Evolutionary conservation across 495 filamentous ascomycete genomes (phyloP).

Genomic region (Aspergillus coremiiformis): DNA sequence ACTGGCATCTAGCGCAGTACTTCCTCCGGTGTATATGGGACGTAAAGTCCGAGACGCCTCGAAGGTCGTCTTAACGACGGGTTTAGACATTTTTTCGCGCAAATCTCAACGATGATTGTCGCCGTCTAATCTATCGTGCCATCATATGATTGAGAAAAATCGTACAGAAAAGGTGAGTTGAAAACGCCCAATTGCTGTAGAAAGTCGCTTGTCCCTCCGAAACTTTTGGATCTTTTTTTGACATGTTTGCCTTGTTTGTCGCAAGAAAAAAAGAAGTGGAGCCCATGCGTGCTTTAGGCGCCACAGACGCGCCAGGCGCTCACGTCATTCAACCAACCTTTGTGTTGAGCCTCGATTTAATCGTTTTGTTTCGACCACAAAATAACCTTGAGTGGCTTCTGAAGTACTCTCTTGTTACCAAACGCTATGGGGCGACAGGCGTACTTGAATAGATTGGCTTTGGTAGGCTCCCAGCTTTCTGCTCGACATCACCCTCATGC

Average conservation of each 20-base stretch:
- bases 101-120: constrained; percentile 3
- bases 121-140: constrained; percentile 15
- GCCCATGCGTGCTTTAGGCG: constrained; percentile 22
- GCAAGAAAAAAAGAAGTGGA: constrained; percentile 16
- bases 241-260: constrained; percentile 35
- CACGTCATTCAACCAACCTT: background rate
- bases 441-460: constrained; percentile 45
- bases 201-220: constrained; percentile 10
- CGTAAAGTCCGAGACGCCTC: constrained; percentile 72
- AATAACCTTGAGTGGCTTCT: background rate
- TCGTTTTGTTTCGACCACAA: background rate
- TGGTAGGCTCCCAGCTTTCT: constrained; percentile 36
- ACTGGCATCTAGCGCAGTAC: constrained; percentile 71
- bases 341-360: background rate
- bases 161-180: background rate
- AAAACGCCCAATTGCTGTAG: constrained; percentile 1
- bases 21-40: constrained; percentile 89
- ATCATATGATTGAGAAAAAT: constrained; percentile 11
- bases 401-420: background rate
- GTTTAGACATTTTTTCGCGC: constrained; percentile 38
- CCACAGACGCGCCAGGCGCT: constrained; percentile 16
- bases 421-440: constrained; percentile 43
- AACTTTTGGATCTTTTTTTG: constrained; percentile 35
- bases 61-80: constrained; percentile 72
- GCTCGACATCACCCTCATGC: background rate